A percentile compares a stretch with the other conserved stretches of the same genome.
phyloP scores from a whole-genome alignment of 192 early-diverging fungal genomes.

The Geosiphon pyriformis region DNA sequence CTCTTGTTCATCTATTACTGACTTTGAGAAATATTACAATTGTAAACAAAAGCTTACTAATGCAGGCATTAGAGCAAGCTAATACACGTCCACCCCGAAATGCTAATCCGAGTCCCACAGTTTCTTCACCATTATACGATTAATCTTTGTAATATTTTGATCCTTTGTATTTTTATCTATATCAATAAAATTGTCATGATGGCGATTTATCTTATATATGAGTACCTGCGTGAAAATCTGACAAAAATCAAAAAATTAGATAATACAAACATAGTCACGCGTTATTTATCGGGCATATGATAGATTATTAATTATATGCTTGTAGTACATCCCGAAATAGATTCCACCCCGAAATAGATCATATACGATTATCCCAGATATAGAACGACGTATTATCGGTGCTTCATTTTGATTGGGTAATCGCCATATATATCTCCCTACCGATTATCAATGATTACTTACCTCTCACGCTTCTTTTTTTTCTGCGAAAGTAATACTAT shows the following conservation, averaged over 20 bases:
- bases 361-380: neutral
- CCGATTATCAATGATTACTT: neutral
- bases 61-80: constrained; percentile 14
- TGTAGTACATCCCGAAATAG: neutral
- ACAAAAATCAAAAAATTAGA: neutral
- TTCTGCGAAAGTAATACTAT: neutral
- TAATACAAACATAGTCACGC: neutral
- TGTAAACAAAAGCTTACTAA: constrained; percentile 17
- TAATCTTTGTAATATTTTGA: constrained; percentile 7
- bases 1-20: constrained; percentile 14
- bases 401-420: neutral
- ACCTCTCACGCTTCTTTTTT: neutral
- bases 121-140: constrained; percentile 9
- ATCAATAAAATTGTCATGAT: constrained; percentile 10
- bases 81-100: constrained; percentile 14
- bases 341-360: neutral
- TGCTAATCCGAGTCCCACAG: constrained; percentile 16
- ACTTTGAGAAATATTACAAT: constrained; percentile 18
- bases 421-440: neutral
- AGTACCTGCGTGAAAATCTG: constrained; percentile 7
- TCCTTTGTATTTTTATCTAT: constrained; percentile 16
- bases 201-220: constrained; percentile 1
- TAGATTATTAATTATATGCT: neutral
- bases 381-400: neutral
- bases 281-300: constrained; percentile 11